Evolutionary conservation across 2,329 filamentous ascomycete species (phyloP).

Genomic region (Trichoderma pleuroti): DNA sequence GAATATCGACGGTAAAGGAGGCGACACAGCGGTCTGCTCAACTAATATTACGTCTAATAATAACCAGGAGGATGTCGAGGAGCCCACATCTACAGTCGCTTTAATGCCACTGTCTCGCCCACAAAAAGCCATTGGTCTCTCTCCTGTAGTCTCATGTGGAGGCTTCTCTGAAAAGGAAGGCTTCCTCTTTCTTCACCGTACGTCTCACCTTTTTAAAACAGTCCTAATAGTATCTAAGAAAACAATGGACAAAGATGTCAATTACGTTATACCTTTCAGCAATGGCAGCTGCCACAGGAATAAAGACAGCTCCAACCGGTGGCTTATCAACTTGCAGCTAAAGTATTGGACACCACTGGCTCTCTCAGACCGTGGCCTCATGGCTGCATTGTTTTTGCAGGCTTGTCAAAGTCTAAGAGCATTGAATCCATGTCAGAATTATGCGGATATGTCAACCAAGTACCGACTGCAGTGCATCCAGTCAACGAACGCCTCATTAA

Average conservation of each 20-base stretch:
- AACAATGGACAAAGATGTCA: background rate
- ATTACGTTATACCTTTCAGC: background rate
- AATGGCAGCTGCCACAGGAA: background rate
- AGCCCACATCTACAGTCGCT: background rate
- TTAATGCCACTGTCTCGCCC: background rate
- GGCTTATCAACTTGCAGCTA: background rate
- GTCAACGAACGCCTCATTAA: background rate
- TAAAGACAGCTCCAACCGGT: background rate
- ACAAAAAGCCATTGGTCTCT: background rate
- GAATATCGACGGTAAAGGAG: background rate
- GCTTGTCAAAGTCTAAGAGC: background rate
- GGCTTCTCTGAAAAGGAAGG: background rate
- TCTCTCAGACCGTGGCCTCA: background rate
- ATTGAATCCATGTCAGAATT: background rate
- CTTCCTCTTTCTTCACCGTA: background rate
- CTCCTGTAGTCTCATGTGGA: background rate
- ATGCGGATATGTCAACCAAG: background rate
- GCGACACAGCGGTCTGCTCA: background rate
- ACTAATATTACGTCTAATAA: background rate
- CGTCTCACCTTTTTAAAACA: background rate
- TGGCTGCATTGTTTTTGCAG: background rate
- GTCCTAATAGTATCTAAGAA: background rate
- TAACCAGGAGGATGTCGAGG: background rate
- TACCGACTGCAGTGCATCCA: background rate
- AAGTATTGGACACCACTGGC: background rate